Evolutionary conservation across 495 filamentous ascomycete genomes (phyloP).

Genomic region (Aspergillus ellipticus): DNA sequence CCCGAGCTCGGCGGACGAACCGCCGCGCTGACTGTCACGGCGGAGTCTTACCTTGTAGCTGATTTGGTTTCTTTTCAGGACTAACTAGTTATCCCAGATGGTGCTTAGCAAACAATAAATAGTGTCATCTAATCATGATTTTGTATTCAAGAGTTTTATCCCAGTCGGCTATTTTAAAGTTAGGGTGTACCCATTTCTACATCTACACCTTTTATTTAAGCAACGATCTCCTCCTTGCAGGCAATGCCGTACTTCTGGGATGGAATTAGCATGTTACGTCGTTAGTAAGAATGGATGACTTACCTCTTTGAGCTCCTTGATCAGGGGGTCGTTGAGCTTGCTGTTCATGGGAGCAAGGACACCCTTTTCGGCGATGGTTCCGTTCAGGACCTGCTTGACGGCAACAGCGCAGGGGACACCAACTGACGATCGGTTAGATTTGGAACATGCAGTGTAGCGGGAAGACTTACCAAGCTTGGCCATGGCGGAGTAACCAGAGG

Average conservation of each 20-base stretch:
- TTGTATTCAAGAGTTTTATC: too few species aligned
- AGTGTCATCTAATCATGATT: too few species aligned
- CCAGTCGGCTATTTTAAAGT: too few species aligned
- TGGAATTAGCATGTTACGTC: not conserved
- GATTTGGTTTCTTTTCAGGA: too few species aligned
- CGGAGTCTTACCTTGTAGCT: not conserved
- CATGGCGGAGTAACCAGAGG: slow-evolving; percentile 83
- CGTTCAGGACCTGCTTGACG: slow-evolving; percentile 79
- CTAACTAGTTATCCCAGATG: too few species aligned
- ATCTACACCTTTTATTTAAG: not conserved
- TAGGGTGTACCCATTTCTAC: too few species aligned
- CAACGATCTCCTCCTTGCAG: not conserved
- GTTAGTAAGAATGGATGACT: not conserved
- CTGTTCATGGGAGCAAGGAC: slow-evolving; percentile 76
- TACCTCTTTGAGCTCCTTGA: slow-evolving; percentile 60
- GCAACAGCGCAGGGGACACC: slow-evolving; percentile 61
- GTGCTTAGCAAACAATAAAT: too few species aligned
- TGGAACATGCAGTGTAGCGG: too few species aligned
- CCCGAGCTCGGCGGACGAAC: slow-evolving; percentile 10
- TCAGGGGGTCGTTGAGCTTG: slow-evolving; percentile 64
- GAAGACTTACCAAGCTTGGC: slow-evolving; percentile 48
- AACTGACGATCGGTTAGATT: slow-evolving; percentile 32
- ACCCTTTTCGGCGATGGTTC: slow-evolving; percentile 71
- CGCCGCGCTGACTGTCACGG: not conserved
- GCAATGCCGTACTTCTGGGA: not conserved